Conservation (phyloP, 768 basidiomycete species). For the Boletus huronensis region DNA sequence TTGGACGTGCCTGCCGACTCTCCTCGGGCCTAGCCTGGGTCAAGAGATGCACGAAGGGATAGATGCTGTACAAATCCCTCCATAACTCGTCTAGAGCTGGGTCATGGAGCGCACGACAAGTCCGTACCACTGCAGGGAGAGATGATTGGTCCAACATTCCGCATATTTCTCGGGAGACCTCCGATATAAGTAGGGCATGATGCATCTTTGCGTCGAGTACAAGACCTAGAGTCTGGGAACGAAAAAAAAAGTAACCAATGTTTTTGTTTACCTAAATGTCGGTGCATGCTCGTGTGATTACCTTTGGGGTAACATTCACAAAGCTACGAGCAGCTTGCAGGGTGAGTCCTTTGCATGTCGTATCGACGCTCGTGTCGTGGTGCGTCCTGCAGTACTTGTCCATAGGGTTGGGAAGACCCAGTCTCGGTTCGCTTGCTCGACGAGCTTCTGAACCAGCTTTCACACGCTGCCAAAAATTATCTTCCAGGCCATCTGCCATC, state of each 20-base stretch:
- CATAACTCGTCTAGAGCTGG: slow-evolving; percentile 27
- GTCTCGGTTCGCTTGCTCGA: neutral
- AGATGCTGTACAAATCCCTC: slow-evolving; percentile 20
- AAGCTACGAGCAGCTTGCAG: neutral
- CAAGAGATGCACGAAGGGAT: slow-evolving; percentile 22
- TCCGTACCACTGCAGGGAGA: slow-evolving; percentile 22
- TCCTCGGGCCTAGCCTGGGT: neutral
- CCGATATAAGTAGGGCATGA: slow-evolving; percentile 23
- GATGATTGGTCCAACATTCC: slow-evolving; percentile 5
- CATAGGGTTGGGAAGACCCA: neutral
- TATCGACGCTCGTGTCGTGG: neutral
- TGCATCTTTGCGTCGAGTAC: slow-evolving; percentile 14
- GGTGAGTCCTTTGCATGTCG: neutral
- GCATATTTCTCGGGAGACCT: slow-evolving; percentile 20
- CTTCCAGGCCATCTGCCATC: neutral
- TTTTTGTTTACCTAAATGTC: slow-evolving; percentile 17
- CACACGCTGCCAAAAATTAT: slow-evolving; percentile 1
- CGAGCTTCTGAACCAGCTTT: neutral
- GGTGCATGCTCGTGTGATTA: slow-evolving; percentile 5
- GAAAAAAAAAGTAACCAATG: neutral
- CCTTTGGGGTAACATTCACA: neutral
- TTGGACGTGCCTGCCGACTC: slow-evolving; percentile 10
- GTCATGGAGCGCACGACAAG: slow-evolving; percentile 22
- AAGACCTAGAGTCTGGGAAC: slow-evolving; percentile 2
- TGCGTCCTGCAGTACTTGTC: neutral